Conservation (phyloP, 2,329 filamentous ascomycete genomes). For the Didymella sp. region DNA sequence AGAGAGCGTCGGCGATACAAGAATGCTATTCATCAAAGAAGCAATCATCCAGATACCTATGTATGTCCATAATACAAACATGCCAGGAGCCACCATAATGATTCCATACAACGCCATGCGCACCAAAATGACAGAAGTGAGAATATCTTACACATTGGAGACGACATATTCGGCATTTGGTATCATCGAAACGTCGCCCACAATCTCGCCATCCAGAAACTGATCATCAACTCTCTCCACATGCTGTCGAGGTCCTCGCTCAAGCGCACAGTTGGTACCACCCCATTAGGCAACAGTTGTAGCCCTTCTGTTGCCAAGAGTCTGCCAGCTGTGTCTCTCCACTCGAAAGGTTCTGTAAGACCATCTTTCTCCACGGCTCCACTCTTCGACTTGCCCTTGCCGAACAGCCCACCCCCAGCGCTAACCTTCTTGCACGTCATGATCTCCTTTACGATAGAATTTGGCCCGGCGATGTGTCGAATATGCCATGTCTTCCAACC, state of each 20-base stretch:
- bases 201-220: conserved; percentile 24
- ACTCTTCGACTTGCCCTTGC: conserved; percentile 13
- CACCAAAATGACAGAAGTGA: neutral
- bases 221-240: conserved; percentile 32
- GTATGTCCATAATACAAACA: neutral
- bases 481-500: conserved; percentile 25
- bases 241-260: conserved; percentile 23
- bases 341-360: conserved; percentile 20
- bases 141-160: neutral
- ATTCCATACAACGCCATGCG: neutral
- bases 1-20: neutral
- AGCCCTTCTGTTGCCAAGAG: conserved; percentile 27
- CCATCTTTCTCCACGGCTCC: conserved; percentile 14
- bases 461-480: conserved; percentile 16
- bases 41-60: neutral
- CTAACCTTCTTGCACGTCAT: conserved; percentile 24
- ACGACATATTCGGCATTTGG: neutral
- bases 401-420: conserved; percentile 14
- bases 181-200: conserved; percentile 19
- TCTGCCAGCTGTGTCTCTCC: conserved; percentile 25
- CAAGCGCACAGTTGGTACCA: conserved; percentile 27
- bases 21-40: neutral
- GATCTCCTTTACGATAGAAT: conserved; percentile 21
- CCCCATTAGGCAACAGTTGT: conserved; percentile 11
- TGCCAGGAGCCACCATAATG: neutral